A percentile compares a stretch with the other conserved stretches of the same genome.
phyloP scores from a whole-genome alignment of 345 rosid genomes.

The Ceriops zippeliana region DNA sequence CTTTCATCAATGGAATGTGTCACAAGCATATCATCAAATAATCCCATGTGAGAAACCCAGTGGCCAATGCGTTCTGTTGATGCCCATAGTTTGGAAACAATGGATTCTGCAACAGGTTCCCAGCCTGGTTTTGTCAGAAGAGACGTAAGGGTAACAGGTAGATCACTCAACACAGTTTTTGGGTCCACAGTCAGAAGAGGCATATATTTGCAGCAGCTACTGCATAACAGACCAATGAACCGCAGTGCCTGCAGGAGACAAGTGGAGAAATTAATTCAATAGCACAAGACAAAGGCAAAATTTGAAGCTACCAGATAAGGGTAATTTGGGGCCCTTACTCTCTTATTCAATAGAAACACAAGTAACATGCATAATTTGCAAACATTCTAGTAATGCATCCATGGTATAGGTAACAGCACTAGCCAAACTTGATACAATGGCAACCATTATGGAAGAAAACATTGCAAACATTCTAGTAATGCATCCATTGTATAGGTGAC shows the following conservation, averaged over 20 bases:
- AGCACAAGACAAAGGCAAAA: neutral
- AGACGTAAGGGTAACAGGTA: constrained; percentile 65
- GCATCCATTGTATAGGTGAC: no score
- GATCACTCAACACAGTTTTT: constrained; percentile 49
- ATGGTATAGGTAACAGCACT: no score
- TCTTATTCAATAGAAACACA: neutral
- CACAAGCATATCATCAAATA: constrained; percentile 20
- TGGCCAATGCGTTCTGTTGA: constrained; percentile 61
- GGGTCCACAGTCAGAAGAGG: constrained; percentile 66
- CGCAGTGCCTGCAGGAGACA: constrained; percentile 51
- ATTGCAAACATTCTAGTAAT: no score
- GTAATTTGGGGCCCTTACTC: neutral
- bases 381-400: no score
- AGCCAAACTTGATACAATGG: no score
- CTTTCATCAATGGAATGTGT: constrained; percentile 38
- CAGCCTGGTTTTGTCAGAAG: constrained; percentile 58
- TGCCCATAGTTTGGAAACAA: constrained; percentile 47
- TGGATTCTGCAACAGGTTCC: constrained; percentile 49
- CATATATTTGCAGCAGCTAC: constrained; percentile 87
- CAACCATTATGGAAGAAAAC: no score
- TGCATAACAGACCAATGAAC: constrained; percentile 67
- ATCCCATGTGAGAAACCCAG: constrained; percentile 28
- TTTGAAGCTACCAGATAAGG: neutral
- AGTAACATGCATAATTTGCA: neutral
- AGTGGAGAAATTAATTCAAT: neutral